Base-by-base conservation (phyloP, 345 rosid species). In the Brassica incana region DNA sequence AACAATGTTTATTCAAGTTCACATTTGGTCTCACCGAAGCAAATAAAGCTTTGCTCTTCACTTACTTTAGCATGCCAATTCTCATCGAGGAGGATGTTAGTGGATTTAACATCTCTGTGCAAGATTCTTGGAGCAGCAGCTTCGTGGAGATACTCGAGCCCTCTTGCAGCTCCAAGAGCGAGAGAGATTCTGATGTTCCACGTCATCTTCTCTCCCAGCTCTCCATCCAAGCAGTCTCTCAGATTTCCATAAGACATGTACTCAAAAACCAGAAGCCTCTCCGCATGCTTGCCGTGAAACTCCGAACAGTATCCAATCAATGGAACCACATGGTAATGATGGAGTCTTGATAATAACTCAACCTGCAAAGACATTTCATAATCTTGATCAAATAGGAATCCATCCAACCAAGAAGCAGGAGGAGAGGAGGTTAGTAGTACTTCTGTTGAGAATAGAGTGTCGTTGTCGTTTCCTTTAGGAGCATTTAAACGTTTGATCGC, bases 111-210 rank as follows among this genome's bases (percentile, higher is more conserved):
- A 84, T 95, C 99, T 77, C 99, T 83, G 72, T 95, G 98, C 85
- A 95, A 85, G 84, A 95, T 91, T 91, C 91, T 89, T 54, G 99
- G 99, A 69, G 98, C 97, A 59, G 98, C 99, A 11, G 98, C 97
- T 83, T 93, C 99, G 27, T 95, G 99, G 74, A 95, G 99, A 88
- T 95, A 95, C 78, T 95, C 98, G 59, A 95, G 89, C 8, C 99
- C 99, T 86, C 94, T 91, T 29, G 97, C 99, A 73, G 97, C 98
- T 86, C 98, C 98, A 62, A 93, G 87, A 33, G 97, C 99, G 20
- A 95, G 83, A n/a, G 86, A 72, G 83, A 91, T 85, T 75, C 99
- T 90, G 33, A 88, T 88, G 77, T 88, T 88, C 99, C 99, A 95
- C 60, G 82, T 85, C 89, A 91, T 80, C 61, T 76, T 88, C 86